Percentiles rank a stretch among this genome's conserved stretches.
phyloP scores from a whole-genome alignment of 345 rosid genomes.

The Euphorbia lathyris region DNA sequence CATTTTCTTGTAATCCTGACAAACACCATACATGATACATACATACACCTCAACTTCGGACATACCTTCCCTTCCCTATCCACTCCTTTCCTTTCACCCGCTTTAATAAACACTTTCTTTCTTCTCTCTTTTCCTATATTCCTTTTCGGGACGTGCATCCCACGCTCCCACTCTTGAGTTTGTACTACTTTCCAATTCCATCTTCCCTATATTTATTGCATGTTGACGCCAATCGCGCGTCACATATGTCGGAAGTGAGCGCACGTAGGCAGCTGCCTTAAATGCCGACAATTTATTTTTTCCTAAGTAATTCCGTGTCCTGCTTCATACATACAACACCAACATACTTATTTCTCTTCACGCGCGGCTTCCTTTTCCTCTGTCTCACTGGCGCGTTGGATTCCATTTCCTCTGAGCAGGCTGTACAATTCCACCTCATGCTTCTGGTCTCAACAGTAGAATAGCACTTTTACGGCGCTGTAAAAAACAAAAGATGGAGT shows the following conservation, averaged over 20 bases:
- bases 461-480: constrained; percentile 16
- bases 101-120: too few species aligned
- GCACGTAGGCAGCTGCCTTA: constrained; percentile 33
- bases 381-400: not conserved
- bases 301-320: constrained; percentile 28
- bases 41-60: too few species aligned
- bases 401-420: constrained; percentile 6
- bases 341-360: not conserved
- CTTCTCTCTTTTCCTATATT: not conserved
- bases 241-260: constrained; percentile 32
- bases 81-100: too few species aligned
- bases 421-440: constrained; percentile 7
- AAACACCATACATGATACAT: not conserved
- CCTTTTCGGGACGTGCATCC: not conserved
- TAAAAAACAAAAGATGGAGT: not conserved
- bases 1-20: not conserved
- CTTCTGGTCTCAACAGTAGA: constrained; percentile 3
- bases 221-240: constrained; percentile 40
- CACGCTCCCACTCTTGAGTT: not conserved
- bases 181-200: not conserved
- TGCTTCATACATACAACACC: not conserved
- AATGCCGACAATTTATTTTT: constrained; percentile 36
- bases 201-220: constrained; percentile 6
- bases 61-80: not conserved
- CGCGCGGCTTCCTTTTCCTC: not conserved